Evolutionary conservation across 306 rosid genomes (phyloP).

Genomic region (Cicer pinnatifidum): DNA sequence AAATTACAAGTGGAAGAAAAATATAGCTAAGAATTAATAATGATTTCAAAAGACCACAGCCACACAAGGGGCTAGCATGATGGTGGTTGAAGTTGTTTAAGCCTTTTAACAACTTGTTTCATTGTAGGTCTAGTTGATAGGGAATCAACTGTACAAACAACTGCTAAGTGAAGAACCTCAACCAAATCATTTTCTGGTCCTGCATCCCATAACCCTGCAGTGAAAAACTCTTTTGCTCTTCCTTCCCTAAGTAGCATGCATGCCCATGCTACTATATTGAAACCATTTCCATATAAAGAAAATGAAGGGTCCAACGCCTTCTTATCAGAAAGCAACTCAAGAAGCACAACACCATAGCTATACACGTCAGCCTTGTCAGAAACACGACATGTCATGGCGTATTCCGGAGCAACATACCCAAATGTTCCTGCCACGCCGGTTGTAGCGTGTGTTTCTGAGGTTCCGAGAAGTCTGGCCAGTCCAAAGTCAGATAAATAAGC

Average conservation of each 20-base stretch:
- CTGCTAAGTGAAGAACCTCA: constrained; percentile 84
- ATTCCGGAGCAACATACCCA: constrained; percentile 95
- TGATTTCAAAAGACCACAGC: constrained; percentile 49
- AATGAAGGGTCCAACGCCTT: constrained; percentile 93
- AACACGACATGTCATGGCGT: constrained; percentile 97
- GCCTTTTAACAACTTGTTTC: constrained; percentile 88
- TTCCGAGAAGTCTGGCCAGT: constrained; percentile 89
- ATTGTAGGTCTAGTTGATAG: constrained; percentile 90
- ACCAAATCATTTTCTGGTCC: constrained; percentile 87
- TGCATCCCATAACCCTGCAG: constrained; percentile 83
- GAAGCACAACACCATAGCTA: constrained; percentile 97
- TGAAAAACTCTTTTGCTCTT: constrained; percentile 80
- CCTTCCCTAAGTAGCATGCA: constrained; percentile 89
- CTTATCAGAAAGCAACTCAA: constrained; percentile 90
- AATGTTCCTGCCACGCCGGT: constrained; percentile 98
- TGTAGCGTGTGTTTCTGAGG: constrained; percentile 96
- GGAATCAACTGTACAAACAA: constrained; percentile 85
- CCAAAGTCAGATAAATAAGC: constrained; percentile 95
- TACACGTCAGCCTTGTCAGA: constrained; percentile 96
- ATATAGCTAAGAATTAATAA: constrained; percentile 57
- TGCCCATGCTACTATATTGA: constrained; percentile 91
- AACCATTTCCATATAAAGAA: constrained; percentile 83
- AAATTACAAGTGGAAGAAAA: constrained; percentile 50
- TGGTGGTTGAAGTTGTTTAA: constrained; percentile 92
- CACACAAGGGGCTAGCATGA: constrained; percentile 61